Evolutionary conservation across 106 monocot genomes (phyloP), one percentile per base, ranked within the genome.

Genomic region (Acanthochlamys bracteata): DNA sequence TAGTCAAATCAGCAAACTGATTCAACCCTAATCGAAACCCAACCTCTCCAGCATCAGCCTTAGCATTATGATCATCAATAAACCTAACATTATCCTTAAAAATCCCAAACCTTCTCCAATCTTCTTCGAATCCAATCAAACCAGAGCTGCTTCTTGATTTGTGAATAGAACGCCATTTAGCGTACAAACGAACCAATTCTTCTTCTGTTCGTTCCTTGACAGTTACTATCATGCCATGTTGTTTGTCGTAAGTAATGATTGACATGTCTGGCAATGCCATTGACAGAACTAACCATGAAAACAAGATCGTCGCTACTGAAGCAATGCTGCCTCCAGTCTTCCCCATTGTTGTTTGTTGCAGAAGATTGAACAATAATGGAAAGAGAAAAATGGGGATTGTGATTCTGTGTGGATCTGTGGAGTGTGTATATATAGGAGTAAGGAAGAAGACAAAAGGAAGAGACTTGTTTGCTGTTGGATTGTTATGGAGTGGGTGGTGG

Each of bases 1-100:
- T 71, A 22, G 71, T 71, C 41, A 71, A 53, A 42, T 71, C 71
- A 10, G 63, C 71, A 63, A 71, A 71, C 25, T 63, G 71, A 26
- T 39, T 71, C 10, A 71, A 54, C 7, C 71, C 71, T 39, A 71
- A 61, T 15, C 69, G 43, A 59, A 59, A 69, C 13, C 21, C 4
- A n/a, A 14, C 11, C 19, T 27, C 23, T 33, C 53, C 62, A 12
- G 42, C 14, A n/a, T 70, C 61, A 11, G 60, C 59, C 15, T 19
- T 52, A 23, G 54, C 62, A 41, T 71, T 71, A 40, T 63, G 61
- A 52, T 53, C 54, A 53, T 71, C 63, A 15, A 71, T 42, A 54
- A 41, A 71, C 10, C 54, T 25, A 7, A 71, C 16, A 39, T 71
- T 71, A 42, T 71, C 64, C 63, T 23, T 68, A 41, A 68, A 68